Base-by-base conservation (phyloP, 768 basidiomycete species). In the Psilocybe cubensis region DNA sequence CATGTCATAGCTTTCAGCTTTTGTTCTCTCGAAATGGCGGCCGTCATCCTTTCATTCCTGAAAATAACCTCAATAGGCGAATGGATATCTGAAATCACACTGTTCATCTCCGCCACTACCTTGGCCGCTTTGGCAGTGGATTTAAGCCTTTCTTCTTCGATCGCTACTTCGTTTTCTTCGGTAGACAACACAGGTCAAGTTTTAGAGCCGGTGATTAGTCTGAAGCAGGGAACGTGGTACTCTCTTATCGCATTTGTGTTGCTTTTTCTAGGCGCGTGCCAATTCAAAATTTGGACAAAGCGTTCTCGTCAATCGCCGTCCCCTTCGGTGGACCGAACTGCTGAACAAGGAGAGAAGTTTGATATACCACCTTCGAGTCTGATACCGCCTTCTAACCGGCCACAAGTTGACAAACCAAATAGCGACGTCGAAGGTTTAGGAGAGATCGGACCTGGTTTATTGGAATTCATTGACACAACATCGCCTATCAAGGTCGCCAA, bases 361-460 rank as follows among this genome's bases (percentile, higher is more conserved):
- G 35, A 2, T n/a, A 4, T 17, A 14, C 35, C 35, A 14, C 11
- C 35, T 11, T n/a, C 35, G 7, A 11, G 14, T 14, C n/a, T n/a
- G n/a, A 10, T 38, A 38, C 35, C 35, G n/a, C n/a, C n/a, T n/a
- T n/a, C 35, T n/a, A 10, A 38, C 35, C 35, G 12, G 35, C n/a
- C n/a, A n/a, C n/a, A n/a, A n/a, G n/a, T n/a, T n/a, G n/a, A n/a
- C n/a, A n/a, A n/a, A n/a, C n/a, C n/a, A n/a, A n/a, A n/a, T n/a
- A n/a, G n/a, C n/a, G n/a, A n/a, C n/a, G n/a, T n/a, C n/a, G n/a
- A n/a, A n/a, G n/a, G n/a, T 23, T 23, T 8, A 21, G 23, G 2
- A 55, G 59, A 31, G 47, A 52, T 42, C 49, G 54, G 4, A 54
- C 52, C 18, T 60, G 55, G 50, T 21, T 60, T 10, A 57, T n/a